Percentiles rank a stretch among this genome's conserved stretches.
Conservation (phyloP, 257 asterid genomes). For the Nemophila menziesii region DNA sequence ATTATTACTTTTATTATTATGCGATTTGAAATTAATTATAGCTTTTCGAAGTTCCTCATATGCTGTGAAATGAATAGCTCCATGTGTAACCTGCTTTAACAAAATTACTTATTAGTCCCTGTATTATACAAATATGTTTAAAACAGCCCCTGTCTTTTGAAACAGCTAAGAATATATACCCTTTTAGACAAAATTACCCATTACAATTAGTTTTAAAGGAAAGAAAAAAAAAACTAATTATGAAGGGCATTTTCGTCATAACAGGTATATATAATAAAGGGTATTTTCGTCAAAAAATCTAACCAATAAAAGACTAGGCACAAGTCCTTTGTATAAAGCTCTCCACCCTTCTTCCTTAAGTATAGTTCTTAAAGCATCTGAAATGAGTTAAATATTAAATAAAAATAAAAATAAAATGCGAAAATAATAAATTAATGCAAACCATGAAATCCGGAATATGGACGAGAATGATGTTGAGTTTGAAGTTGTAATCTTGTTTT, state of each 20-base stretch:
- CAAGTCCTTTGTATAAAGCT: constrained; percentile 80
- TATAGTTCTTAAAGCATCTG: constrained; percentile 89
- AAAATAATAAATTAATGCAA: constrained; percentile 7
- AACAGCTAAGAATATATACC: background rate
- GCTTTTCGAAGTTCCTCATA: constrained; percentile 80
- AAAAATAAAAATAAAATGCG: background rate
- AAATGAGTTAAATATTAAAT: constrained; percentile 8
- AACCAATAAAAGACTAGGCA: constrained; percentile 84
- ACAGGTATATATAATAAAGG: too few relatives aligned
- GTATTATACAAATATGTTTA: background rate
- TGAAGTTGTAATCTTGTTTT: constrained; percentile 97
- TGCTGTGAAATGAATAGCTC: constrained; percentile 90
- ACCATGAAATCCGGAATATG: constrained; percentile 90
- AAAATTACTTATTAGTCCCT: constrained; percentile 20
- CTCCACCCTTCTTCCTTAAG: constrained; percentile 91
- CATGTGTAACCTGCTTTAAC: constrained; percentile 89
- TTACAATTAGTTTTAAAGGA: too few relatives aligned
- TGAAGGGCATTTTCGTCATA: too few relatives aligned
- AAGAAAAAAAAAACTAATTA: too few relatives aligned
- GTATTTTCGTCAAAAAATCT: constrained; percentile 18
- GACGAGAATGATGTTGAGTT: constrained; percentile 50
- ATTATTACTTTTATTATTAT: constrained; percentile 16
- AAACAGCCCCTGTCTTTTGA: background rate
- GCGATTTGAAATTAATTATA: constrained; percentile 30
- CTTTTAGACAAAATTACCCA: too few relatives aligned